A percentile compares a stretch with the other conserved stretches of the same genome.
Conservation (phyloP, 2,329 filamentous ascomycete species). For the Colletotrichum godetiae region DNA sequence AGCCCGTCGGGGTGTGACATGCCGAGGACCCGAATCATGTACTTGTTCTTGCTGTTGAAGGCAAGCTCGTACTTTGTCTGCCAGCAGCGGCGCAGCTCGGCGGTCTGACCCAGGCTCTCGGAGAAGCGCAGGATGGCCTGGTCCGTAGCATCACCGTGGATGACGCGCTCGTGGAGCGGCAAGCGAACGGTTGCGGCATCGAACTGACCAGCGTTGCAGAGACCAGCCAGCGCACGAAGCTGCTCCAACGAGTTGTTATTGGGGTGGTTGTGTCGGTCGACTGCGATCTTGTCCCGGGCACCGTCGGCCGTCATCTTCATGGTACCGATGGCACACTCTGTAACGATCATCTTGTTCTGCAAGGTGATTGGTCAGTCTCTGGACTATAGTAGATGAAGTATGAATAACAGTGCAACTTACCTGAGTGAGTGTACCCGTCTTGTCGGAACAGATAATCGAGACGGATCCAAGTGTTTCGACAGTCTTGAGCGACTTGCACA, state of each 20-base stretch:
- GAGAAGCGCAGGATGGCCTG: slow-evolving; percentile 79
- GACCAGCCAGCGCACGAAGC: slow-evolving; percentile 69
- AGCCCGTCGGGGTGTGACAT: slow-evolving; percentile 46
- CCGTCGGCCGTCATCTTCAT: slow-evolving; percentile 61
- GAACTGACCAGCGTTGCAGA: slow-evolving; percentile 83
- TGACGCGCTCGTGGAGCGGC: slow-evolving; percentile 69
- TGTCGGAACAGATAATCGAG: slow-evolving; percentile 80
- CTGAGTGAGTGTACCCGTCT: slow-evolving; percentile 77
- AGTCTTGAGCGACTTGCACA: slow-evolving; percentile 84
- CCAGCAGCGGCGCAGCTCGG: slow-evolving; percentile 71
- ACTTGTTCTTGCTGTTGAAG: slow-evolving; percentile 89
- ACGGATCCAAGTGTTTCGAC: slow-evolving; percentile 81
- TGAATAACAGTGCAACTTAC: slow-evolving; percentile 42
- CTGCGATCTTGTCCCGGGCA: slow-evolving; percentile 54
- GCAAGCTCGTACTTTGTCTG: slow-evolving; percentile 74
- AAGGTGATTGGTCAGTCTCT: slow-evolving; percentile 1
- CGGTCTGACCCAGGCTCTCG: slow-evolving; percentile 70
- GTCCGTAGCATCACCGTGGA: slow-evolving; percentile 82
- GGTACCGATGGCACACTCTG: slow-evolving; percentile 71
- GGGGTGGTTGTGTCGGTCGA: slow-evolving; percentile 39
- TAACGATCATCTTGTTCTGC: slow-evolving; percentile 79
- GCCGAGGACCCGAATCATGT: slow-evolving; percentile 75
- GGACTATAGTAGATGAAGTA: not conserved
- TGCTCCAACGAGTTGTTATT: slow-evolving; percentile 63
- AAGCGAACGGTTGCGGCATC: slow-evolving; percentile 71